Percentiles rank a stretch among this genome's conserved stretches.
phyloP scores from a whole-genome alignment of 2,329 filamentous ascomycete species.

The Clarireedia paspali region DNA sequence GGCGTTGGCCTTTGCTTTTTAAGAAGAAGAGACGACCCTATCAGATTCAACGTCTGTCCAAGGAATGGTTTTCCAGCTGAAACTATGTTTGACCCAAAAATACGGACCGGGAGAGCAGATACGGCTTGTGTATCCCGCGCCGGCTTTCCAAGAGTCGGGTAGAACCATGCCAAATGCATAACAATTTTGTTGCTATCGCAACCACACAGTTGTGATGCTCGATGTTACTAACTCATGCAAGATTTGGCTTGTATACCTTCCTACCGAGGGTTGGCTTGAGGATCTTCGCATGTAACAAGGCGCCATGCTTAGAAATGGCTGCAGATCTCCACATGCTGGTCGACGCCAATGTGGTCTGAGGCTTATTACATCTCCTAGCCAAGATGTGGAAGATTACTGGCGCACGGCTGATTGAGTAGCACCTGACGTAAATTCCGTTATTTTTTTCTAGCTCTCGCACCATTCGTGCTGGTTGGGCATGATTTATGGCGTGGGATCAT shows the following conservation, averaged over 20 bases:
- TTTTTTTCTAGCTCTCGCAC: not conserved
- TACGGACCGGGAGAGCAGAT: too few species aligned
- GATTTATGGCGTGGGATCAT: not conserved
- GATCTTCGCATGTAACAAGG: not conserved
- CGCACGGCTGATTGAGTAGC: not conserved
- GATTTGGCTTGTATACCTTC: not conserved
- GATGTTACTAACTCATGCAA: too few species aligned
- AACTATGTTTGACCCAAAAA: not conserved
- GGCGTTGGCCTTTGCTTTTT: not conserved
- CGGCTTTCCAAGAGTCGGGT: not conserved
- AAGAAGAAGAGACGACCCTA: not conserved
- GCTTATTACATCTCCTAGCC: not conserved
- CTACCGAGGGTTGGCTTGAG: not conserved
- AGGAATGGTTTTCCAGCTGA: not conserved
- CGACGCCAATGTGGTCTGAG: not conserved
- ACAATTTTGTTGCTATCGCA: slow-evolving; percentile 3
- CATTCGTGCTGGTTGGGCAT: not conserved
- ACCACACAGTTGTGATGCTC: not conserved
- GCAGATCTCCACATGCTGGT: not conserved
- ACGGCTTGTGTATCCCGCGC: not conserved
- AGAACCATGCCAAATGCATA: not conserved
- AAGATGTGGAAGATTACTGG: not conserved
- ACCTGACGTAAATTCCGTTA: not conserved
- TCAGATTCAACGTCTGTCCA: not conserved
- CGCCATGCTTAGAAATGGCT: not conserved